Evolutionary conservation across 2,329 filamentous ascomycete species (phyloP).

Genomic region (Sporothrix variecibatus): DNA sequence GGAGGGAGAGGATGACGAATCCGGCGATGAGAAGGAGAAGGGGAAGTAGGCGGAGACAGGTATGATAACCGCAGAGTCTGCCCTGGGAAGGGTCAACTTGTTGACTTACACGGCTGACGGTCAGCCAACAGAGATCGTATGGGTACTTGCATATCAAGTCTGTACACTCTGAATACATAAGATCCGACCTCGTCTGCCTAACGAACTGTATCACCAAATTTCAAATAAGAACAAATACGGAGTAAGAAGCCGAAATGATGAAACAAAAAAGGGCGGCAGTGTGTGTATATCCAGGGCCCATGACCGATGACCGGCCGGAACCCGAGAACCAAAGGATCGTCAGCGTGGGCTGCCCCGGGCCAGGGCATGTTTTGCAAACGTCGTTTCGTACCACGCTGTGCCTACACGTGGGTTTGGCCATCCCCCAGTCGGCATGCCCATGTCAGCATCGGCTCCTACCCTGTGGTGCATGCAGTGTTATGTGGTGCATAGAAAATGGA

Average conservation of each 20-base stretch:
- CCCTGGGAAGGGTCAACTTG: neutral
- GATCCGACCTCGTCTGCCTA: neutral
- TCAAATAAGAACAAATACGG: neutral
- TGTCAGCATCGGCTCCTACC: neutral
- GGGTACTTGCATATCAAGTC: neutral
- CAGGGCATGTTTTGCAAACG: neutral
- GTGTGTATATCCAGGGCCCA: too few species aligned
- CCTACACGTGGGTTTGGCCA: neutral
- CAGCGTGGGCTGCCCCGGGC: neutral
- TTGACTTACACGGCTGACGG: neutral
- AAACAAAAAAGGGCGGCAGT: neutral
- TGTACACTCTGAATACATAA: neutral
- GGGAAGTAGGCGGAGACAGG: neutral
- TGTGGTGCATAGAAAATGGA: neutral
- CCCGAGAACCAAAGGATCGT: neutral
- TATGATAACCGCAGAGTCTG: too few species aligned
- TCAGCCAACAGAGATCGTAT: neutral
- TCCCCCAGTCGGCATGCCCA: neutral
- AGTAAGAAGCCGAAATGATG: neutral
- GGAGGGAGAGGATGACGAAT: conserved; percentile 71
- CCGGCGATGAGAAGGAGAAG: conserved; percentile 44
- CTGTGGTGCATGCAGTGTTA: neutral
- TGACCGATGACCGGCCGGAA: neutral
- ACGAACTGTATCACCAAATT: neutral
- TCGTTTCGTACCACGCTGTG: neutral